Evolutionary conservation across 305 asterid species (phyloP), one percentile per base, ranked within the genome.

Genomic region (Fraxinus sp.): DNA sequence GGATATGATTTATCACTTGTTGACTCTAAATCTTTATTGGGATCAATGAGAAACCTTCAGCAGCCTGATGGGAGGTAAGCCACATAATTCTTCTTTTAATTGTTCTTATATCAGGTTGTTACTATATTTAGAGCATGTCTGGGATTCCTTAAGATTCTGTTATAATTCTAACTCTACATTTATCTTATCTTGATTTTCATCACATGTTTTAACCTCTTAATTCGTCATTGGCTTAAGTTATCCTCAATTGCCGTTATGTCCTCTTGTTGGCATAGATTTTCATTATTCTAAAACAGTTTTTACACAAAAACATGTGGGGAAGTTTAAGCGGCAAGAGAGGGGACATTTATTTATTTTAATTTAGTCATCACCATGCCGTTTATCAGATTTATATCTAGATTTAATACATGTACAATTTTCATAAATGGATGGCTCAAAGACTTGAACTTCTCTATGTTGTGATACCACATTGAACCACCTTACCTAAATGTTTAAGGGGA

Each of bases 31-130:
- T 41, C 90, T 57, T 82, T 94, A 71, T 36, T 91, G 85, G 87
- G 87, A 85, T 94, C 98, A 49, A 96, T 94, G 98, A 94, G 85
- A 88, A 90, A 90, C 83, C 97, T 94, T 87, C 99, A 93, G 86
- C 98, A 91, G 87, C 91, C 90, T 71, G 92, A 92, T 81, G 98
- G 97, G 88, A 91, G 98, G 98, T 95, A 90, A 70, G 39, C 20
- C 7, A 70, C 22, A 16, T 13, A 30, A 30, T 70, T 16, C 18
- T 70, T 7, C 13, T 7, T 10, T 26, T 68, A 14, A 28, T 68
- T 64, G 7, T 81, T 82, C 35, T 82, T 35, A 18, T 20, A 64
- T 78, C 26, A 32, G 78, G 79, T 49, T 55, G 46, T 33, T 33
- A 18, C 73, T 13, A 0, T 30, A 10, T 14, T 20, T 30, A 14